A percentile compares a stretch with the other conserved stretches of the same genome.
These are phyloP conservation scores for Inga oerstediana DNA, from an alignment of 306 rosid species.

Conservation along the genomic window DNA sequence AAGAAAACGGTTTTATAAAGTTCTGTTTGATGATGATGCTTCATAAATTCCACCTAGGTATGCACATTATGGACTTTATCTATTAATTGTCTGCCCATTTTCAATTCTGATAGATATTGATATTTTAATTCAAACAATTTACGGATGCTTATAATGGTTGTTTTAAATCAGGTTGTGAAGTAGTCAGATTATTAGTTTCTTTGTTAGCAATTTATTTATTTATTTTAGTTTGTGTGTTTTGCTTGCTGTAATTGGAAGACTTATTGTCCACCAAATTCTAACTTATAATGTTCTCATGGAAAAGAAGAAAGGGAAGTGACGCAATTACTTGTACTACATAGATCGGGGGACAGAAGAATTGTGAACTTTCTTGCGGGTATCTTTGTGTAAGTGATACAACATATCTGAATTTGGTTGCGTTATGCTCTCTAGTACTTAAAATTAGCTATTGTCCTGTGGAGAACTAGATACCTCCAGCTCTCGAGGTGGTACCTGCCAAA, in stretches of 20 bases:
- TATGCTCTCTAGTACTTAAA: background rate
- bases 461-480: background rate
- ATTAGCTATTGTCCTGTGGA: background rate
- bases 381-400: background rate
- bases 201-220: background rate
- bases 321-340: background rate
- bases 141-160: background rate
- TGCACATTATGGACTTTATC: conserved; percentile 9
- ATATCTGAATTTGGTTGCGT: background rate
- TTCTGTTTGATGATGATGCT: conserved; percentile 74
- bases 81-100: background rate
- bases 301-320: background rate
- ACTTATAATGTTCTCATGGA: background rate
- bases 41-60: conserved; percentile 32
- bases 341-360: background rate
- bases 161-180: background rate
- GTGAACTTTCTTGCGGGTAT: background rate
- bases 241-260: background rate
- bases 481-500: background rate
- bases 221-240: background rate
- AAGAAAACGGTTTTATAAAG: conserved; percentile 81
- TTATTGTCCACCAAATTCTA: background rate
- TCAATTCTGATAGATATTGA: background rate
- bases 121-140: background rate
- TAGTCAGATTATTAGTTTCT: background rate